Conservation (phyloP, 768 basidiomycete species). For the Clathrus columnatus region DNA sequence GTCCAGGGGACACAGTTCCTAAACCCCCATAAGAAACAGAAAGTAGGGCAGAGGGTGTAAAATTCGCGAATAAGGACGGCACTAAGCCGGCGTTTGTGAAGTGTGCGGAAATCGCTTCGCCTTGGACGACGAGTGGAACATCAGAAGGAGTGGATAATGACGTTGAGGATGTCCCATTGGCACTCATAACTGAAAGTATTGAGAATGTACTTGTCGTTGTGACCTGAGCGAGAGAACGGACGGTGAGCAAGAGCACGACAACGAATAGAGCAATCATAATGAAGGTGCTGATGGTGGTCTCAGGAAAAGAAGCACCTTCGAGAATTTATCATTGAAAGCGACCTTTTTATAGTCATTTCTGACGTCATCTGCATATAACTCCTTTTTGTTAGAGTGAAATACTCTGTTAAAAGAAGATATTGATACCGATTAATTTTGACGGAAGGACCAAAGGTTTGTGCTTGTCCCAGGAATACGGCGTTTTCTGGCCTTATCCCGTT, state of each 20-base stretch:
- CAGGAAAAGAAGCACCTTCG: not conserved
- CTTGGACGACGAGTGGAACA: not conserved
- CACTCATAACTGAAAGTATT: no score
- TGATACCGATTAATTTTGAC: no score
- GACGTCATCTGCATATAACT: not conserved
- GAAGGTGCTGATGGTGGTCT: not conserved
- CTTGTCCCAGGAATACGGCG: no score
- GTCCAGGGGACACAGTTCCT: conserved; percentile 47
- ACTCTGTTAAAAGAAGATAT: no score
- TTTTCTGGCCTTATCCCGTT: no score
- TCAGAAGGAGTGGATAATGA: not conserved
- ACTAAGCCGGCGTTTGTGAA: conserved; percentile 53
- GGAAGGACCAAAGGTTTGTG: no score
- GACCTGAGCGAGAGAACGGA: not conserved
- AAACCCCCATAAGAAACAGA: conserved; percentile 42
- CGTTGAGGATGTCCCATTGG: no score
- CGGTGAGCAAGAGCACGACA: not conserved
- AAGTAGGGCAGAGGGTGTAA: conserved; percentile 53
- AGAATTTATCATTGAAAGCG: no score
- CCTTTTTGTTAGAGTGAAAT: no score
- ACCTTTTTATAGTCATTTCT: not conserved
- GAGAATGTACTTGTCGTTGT: not conserved
- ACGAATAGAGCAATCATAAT: not conserved
- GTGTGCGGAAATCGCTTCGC: conserved; percentile 55
- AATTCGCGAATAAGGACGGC: conserved; percentile 50